Base-by-base conservation (phyloP, 2,329 filamentous ascomycete species). In the Alternaria solani region DNA sequence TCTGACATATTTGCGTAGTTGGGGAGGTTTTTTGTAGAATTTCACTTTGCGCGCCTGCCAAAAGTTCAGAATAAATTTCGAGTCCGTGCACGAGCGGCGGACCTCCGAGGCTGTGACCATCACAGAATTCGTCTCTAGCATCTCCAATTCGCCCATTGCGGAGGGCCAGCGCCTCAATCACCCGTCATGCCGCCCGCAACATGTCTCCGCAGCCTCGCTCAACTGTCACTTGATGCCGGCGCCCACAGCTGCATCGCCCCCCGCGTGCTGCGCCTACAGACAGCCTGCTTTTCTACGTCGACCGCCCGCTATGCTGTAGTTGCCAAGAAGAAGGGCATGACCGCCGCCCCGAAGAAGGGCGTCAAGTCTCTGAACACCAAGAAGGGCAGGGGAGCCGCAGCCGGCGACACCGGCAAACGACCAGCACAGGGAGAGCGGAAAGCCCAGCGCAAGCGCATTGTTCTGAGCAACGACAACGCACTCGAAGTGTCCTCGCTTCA, bases 381-480 rank as follows among this genome's bases (percentile, higher is more conserved):
- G 61, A 79, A 75, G 62, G 65, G 71, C 64, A 84, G 81, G 72
- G 69, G 67, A 47, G 82, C 80, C 63, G 66, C 69, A 36, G 68
- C 63, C 39, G 71, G 72, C n/a, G 79, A 81, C n/a, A 74, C 76
- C 14, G 78, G 77, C 26, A 78, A 80, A 78, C 84, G 88, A 16
- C 90, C 91, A 20, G 83, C 83, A 12, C 84, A 88, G 3, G 94
- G 94, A 67, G 94, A 97, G 84, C 88, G 94, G 67, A 96, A 93
- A 81, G 91, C 92, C 28, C 84, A 92, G 75, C 89, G 93, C 67
- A 97, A 96, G 83, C 89, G 92, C 69, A 92, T 99, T 72, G 89
- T 96, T 61, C 88, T 99, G 62, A 94, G 91, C 83, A 99, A 98
- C 81, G 91, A 92, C 79, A 98, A 97, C 81, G 95, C 95, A 51